Base-by-base conservation (phyloP, 148 eudicot species). In the Salicornia ramosissima region DNA sequence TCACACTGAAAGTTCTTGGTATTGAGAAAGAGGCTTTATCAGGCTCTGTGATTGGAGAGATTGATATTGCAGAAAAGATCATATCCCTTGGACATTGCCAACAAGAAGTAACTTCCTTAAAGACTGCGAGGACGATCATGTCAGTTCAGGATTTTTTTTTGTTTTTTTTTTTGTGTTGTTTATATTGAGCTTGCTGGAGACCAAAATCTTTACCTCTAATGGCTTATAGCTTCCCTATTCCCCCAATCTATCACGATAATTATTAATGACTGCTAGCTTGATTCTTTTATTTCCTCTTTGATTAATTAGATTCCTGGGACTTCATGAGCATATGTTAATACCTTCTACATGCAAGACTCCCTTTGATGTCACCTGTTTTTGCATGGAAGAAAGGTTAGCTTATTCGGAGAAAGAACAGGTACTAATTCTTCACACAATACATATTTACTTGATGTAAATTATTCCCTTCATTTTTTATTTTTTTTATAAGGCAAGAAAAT, bases 361-460 rank as follows among this genome's bases (percentile, higher is more conserved):
- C 50, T 91, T 95, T 84, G 97, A 91, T 67, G 93, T 87, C 61
- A 82, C 89, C 19, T 91, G 97, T 77, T 77, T 82, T 49, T 79
- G 83, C 68, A 95, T 95, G 99, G 99, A 91, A 84, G 88, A 86
- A 76, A 89, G 78, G 74, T 79, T 95, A 59, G 88, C 88, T 19
- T 95, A 90, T 83, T 81, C 97, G 61, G 63, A 78, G 75, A 74
- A 75, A 47, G 97, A 95, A 74, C 90, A 87, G 88, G 99, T 89
- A 74, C 57, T 31, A 65, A 25, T 52, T 51, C 31, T 10, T 46
- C 36, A 39, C 14, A 62, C 57, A 52, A 40, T 30, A 11, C 34
- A 57, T 29, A 15, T 11, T 64, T 40, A 21, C 40, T 68, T 51
- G 51, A 50, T 52, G 43, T 2, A 28, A 33, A 21, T 39, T 12